Evolutionary conservation across 805 yeast genomes (phyloP).

Genomic region (Blastobotrys parvus): DNA sequence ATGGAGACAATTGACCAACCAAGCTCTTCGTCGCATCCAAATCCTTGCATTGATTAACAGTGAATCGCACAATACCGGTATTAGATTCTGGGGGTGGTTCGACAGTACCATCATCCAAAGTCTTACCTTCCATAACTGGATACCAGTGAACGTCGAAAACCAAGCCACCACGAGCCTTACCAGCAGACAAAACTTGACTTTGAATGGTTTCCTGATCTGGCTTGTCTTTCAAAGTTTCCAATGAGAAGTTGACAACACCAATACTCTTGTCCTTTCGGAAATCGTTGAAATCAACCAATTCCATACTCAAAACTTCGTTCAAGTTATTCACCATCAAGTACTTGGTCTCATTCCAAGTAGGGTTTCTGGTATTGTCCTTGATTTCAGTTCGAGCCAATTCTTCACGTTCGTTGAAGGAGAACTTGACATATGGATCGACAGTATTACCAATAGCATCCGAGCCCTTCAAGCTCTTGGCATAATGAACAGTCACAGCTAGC

Average conservation of each 20-base stretch:
- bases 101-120: slow-evolving; percentile 68
- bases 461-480: slow-evolving; percentile 62
- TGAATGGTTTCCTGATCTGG: slow-evolving; percentile 37
- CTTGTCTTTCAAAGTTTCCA: slow-evolving; percentile 54
- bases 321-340: slow-evolving; percentile 63
- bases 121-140: slow-evolving; percentile 52
- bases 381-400: slow-evolving; percentile 62
- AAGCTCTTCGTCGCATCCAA: slow-evolving; percentile 31
- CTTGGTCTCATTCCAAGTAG: slow-evolving; percentile 78
- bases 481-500: slow-evolving; percentile 55
- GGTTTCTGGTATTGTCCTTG: slow-evolving; percentile 57
- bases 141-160: slow-evolving; percentile 62
- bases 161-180: slow-evolving; percentile 72
- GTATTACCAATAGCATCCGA: slow-evolving; percentile 66
- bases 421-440: slow-evolving; percentile 79
- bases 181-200: slow-evolving; percentile 65
- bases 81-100: slow-evolving; percentile 87
- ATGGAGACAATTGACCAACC: slow-evolving; percentile 51
- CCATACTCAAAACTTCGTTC: slow-evolving; percentile 72
- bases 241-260: slow-evolving; percentile 68
- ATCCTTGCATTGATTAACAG: slow-evolving; percentile 54
- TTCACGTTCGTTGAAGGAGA: slow-evolving; percentile 47
- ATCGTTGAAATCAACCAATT: slow-evolving; percentile 69
- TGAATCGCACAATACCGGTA: slow-evolving; percentile 80
- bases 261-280: slow-evolving; percentile 67